Conservation (phyloP, 441 rosid species). For the Euphorbia celastroides region DNA sequence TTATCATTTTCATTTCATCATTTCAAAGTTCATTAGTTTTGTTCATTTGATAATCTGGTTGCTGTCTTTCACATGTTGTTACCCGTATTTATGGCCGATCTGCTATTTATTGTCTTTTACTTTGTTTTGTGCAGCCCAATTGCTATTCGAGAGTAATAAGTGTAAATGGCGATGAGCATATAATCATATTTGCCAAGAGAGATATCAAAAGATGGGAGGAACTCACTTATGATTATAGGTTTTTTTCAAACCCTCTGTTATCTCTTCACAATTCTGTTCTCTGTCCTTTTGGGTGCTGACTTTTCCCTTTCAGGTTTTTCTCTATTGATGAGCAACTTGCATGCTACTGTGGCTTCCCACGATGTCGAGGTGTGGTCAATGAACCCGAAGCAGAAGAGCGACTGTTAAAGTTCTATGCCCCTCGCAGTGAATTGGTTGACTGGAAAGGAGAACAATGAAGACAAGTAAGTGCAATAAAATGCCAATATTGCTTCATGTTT, state of each 20-base stretch:
- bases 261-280: background rate
- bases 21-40: background rate
- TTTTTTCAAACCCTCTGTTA: constrained; percentile 16
- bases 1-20: background rate
- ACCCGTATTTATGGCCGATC: constrained; percentile 7
- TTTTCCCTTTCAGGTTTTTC: constrained; percentile 59
- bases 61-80: background rate
- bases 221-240: constrained; percentile 98
- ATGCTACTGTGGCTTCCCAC: constrained; percentile 89
- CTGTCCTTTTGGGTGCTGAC: constrained; percentile 19
- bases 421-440: constrained; percentile 62
- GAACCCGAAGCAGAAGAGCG: constrained; percentile 92
- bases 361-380: constrained; percentile 96
- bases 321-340: constrained; percentile 88
- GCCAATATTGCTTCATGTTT: constrained; percentile 1
- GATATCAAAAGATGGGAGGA: constrained; percentile 96
- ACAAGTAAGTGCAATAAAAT: constrained; percentile 24
- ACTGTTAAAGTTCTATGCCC: constrained; percentile 56
- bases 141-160: constrained; percentile 95
- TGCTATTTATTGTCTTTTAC: too few species aligned
- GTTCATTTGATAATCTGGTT: background rate
- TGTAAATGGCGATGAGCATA: constrained; percentile 85
- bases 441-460: constrained; percentile 56
- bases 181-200: constrained; percentile 94
- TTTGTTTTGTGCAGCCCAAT: constrained; percentile 73